Evolutionary conservation across 305 asterid species (phyloP).

Genomic region (Striga hermonthica): DNA sequence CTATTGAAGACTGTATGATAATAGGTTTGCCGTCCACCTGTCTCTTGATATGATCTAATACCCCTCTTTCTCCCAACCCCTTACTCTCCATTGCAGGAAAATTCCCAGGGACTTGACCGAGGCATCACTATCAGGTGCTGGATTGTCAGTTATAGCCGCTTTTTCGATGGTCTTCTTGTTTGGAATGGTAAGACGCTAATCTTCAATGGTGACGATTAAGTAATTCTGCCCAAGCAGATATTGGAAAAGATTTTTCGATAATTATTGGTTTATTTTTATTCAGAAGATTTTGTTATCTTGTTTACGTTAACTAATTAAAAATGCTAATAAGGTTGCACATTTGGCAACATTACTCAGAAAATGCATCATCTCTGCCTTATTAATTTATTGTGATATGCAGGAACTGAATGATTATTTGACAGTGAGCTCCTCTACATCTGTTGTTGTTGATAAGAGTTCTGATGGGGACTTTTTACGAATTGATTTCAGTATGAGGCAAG

Average conservation of each 20-base stretch:
- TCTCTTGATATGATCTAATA: not conserved
- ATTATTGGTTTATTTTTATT: too few relatives aligned
- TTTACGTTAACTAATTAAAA: conserved; percentile 9
- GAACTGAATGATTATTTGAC: conserved; percentile 65
- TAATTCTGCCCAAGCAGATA: too few relatives aligned
- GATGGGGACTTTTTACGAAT: conserved; percentile 76
- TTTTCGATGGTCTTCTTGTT: conserved; percentile 63
- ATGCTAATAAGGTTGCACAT: conserved; percentile 16
- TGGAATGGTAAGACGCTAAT: conserved; percentile 65
- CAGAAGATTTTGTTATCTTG: not conserved
- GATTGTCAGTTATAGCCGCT: conserved; percentile 80
- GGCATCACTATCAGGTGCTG: conserved; percentile 89
- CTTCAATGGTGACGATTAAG: too few relatives aligned
- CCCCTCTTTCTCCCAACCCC: not conserved
- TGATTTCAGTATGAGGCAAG: conserved; percentile 72
- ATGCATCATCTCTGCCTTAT: conserved; percentile 10
- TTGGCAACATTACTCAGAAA: conserved; percentile 9
- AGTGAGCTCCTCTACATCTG: conserved; percentile 57
- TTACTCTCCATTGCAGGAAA: conserved; percentile 49
- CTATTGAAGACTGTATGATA: conserved; percentile 10
- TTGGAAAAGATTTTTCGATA: too few relatives aligned
- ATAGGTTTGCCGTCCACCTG: not conserved
- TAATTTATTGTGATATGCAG: conserved; percentile 40
- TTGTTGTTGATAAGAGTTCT: conserved; percentile 70
- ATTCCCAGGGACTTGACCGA: conserved; percentile 89